Conservation (phyloP, 2,329 filamentous ascomycete species). For the Spiromastix sp. region DNA sequence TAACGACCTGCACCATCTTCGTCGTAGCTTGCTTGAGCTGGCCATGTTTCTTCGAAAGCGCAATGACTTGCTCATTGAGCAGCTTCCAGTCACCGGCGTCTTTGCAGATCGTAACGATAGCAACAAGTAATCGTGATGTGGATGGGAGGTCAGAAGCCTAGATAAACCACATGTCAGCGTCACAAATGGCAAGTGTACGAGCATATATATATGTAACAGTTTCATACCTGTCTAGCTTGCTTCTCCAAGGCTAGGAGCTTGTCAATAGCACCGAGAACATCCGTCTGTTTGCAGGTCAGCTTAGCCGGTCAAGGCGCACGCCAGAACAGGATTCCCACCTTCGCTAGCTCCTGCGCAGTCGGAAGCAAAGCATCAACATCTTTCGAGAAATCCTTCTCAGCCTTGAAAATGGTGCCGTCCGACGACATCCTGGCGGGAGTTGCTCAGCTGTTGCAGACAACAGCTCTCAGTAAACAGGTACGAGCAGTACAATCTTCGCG, state of each 20-base stretch:
- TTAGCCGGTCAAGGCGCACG: not conserved
- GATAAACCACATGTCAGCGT: too few relatives aligned
- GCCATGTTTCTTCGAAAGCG: slow-evolving; percentile 98
- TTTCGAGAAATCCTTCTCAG: slow-evolving; percentile 98
- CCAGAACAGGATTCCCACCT: slow-evolving; percentile 43
- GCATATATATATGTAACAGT: not conserved
- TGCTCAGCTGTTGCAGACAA: not conserved
- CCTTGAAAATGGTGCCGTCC: slow-evolving; percentile 68
- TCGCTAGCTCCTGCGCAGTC: slow-evolving; percentile 79
- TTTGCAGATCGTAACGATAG: slow-evolving; percentile 91
- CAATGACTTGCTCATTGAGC: slow-evolving; percentile 90
- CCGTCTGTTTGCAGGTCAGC: slow-evolving; percentile 31
- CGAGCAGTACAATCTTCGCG: too few relatives aligned
- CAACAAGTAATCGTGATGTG: slow-evolving; percentile 76
- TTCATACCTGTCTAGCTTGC: slow-evolving; percentile 83
- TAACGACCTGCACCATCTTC: slow-evolving; percentile 96
- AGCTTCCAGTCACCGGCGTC: slow-evolving; percentile 85
- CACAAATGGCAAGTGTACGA: slow-evolving; percentile 8
- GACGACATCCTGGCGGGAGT: slow-evolving; percentile 60
- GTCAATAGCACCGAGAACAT: slow-evolving; percentile 81
- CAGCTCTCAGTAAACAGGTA: not conserved
- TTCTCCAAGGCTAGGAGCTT: slow-evolving; percentile 90
- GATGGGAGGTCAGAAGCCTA: slow-evolving; percentile 93
- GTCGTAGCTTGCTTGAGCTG: slow-evolving; percentile 99
- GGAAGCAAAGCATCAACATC: slow-evolving; percentile 87